Evolutionary conservation across 306 rosid genomes (phyloP).

Genomic region (Prosopis cineraria): DNA sequence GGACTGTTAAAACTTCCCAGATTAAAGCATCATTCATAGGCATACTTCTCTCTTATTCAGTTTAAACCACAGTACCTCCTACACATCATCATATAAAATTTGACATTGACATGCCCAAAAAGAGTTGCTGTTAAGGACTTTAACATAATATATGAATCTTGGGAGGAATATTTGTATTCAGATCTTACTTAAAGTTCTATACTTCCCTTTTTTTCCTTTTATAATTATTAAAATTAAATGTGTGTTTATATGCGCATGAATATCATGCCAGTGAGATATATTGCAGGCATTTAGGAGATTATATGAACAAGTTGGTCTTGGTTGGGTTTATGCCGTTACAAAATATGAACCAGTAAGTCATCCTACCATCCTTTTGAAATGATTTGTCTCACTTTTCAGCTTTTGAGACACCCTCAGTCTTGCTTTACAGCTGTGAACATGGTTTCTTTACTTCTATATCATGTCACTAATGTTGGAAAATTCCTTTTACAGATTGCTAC

Average conservation of each 20-base stretch:
- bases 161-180: background rate
- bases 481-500: conserved; percentile 56
- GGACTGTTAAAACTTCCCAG: background rate
- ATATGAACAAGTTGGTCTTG: conserved; percentile 86
- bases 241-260: conserved; percentile 9
- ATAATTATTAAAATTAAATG: background rate
- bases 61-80: background rate
- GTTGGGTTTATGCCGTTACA: conserved; percentile 91
- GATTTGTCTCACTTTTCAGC: conserved; percentile 15
- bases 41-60: background rate
- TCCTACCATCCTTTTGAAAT: conserved; percentile 16
- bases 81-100: background rate
- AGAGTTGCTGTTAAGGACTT: background rate
- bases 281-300: conserved; percentile 83
- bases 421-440: conserved; percentile 15
- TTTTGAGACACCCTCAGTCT: background rate
- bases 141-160: conserved; percentile 1
- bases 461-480: conserved; percentile 25
- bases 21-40: background rate
- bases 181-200: conserved; percentile 10
- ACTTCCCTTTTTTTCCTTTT: background rate
- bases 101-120: background rate
- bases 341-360: conserved; percentile 78
- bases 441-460: conserved; percentile 23
- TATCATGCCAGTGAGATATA: conserved; percentile 12